phyloP scores from a whole-genome alignment of 495 filamentous ascomycete species.

The Trichoderma gamsii region DNA sequence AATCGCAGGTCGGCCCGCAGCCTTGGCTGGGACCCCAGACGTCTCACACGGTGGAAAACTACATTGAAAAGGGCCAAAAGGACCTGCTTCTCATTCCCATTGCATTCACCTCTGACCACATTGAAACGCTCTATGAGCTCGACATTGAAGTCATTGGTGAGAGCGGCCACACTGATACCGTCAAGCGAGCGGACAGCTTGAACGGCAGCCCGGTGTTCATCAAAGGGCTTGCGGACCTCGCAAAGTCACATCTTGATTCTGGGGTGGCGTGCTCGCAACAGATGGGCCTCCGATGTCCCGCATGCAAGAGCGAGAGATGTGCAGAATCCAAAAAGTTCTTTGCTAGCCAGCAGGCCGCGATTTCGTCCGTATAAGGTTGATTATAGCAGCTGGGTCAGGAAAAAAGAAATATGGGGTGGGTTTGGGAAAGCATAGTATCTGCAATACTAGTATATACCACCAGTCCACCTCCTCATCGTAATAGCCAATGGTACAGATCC shows the following conservation, averaged over 20 bases:
- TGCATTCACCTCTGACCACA: constrained; percentile 97
- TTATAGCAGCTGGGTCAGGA: neutral
- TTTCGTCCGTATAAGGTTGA: neutral
- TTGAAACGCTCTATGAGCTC: constrained; percentile 93
- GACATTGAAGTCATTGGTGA: constrained; percentile 95
- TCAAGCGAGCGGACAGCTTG: constrained; percentile 88
- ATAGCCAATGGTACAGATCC: too few species aligned
- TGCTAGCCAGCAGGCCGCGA: constrained; percentile 43
- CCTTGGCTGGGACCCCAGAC: constrained; percentile 97
- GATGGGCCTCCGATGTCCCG: constrained; percentile 89
- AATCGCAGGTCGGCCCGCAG: constrained; percentile 92
- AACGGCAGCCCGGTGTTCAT: constrained; percentile 94
- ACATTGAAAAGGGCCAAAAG: constrained; percentile 84
- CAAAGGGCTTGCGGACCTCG: constrained; percentile 79
- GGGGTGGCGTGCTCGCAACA: constrained; percentile 64
- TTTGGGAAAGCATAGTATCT: neutral
- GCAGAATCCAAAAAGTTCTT: constrained; percentile 90
- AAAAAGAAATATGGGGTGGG: neutral
- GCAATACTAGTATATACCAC: constrained; percentile 8
- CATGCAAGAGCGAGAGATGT: constrained; percentile 87
- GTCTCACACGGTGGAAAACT: constrained; percentile 74
- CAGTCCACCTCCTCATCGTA: neutral
- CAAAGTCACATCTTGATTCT: constrained; percentile 67
- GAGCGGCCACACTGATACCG: constrained; percentile 64
- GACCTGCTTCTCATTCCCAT: constrained; percentile 92